These are phyloP conservation scores for Candida odintsovae DNA, from an alignment of 805 yeast species.

Conservation along the genomic window DNA sequence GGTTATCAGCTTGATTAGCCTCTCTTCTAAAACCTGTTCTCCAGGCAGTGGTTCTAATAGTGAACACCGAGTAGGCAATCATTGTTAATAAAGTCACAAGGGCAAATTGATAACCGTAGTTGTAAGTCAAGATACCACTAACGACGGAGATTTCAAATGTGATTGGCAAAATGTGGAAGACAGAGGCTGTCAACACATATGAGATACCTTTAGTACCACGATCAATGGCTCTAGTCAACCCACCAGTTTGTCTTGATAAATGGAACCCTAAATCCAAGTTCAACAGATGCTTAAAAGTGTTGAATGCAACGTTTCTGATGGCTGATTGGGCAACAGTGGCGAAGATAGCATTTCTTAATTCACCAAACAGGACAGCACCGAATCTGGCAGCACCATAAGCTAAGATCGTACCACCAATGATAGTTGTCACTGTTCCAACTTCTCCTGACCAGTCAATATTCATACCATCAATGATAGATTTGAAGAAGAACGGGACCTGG, in stretches of 20 bases:
- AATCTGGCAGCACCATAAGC: conserved; percentile 94
- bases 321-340: conserved; percentile 95
- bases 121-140: conserved; percentile 88
- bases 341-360: conserved; percentile 89
- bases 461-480: conserved; percentile 84
- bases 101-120: conserved; percentile 86
- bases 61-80: conserved; percentile 82
- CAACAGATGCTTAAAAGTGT: conserved; percentile 79
- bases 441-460: conserved; percentile 77
- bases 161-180: conserved; percentile 93
- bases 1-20: conserved; percentile 90
- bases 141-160: conserved; percentile 89
- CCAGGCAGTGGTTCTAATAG: conserved; percentile 94
- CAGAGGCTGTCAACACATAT: conserved; percentile 90
- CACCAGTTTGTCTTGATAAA: conserved; percentile 89
- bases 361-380: conserved; percentile 93
- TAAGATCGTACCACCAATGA: conserved; percentile 62
- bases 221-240: conserved; percentile 92
- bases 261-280: conserved; percentile 87
- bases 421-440: conserved; percentile 57
- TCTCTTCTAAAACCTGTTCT: conserved; percentile 84
- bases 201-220: conserved; percentile 97
- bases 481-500: conserved; percentile 94
- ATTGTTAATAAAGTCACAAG: conserved; percentile 83
- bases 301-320: conserved; percentile 80